Conservation (phyloP, 257 asterid genomes). For the Ilex asprella region DNA sequence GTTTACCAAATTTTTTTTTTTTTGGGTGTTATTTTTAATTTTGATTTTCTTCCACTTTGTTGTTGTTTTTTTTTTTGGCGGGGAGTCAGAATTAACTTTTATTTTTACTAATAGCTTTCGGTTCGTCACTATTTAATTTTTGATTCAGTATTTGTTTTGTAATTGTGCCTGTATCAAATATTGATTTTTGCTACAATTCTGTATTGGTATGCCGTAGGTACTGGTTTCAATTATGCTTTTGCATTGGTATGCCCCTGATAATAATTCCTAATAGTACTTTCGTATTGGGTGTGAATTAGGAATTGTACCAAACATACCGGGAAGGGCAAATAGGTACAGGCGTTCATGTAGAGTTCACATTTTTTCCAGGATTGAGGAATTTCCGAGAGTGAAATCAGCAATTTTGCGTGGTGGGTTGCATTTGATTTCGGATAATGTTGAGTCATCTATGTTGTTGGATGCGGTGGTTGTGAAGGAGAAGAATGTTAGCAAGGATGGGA, state of each 20-base stretch:
- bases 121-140: too few species aligned
- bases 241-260: background rate
- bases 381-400: slow-evolving; percentile 37
- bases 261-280: background rate
- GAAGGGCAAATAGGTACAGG: slow-evolving; percentile 31
- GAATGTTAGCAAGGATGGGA: slow-evolving; percentile 28
- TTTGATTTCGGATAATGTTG: slow-evolving; percentile 36
- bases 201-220: background rate
- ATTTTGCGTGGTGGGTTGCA: slow-evolving; percentile 46
- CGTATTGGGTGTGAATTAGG: slow-evolving; percentile 35
- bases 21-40: too few species aligned
- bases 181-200: background rate
- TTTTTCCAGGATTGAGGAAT: slow-evolving; percentile 45
- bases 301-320: slow-evolving; percentile 60
- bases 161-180: too few species aligned
- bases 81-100: too few species aligned
- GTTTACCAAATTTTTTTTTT: too few species aligned
- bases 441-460: slow-evolving; percentile 50
- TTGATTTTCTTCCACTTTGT: too few species aligned
- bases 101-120: too few species aligned
- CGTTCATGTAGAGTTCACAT: slow-evolving; percentile 78
- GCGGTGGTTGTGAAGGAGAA: slow-evolving; percentile 46
- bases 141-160: too few species aligned
- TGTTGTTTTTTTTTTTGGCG: too few species aligned
- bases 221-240: background rate